Base-by-base conservation (phyloP, 2,329 filamentous ascomycete species). In the Orbilia javanica region DNA sequence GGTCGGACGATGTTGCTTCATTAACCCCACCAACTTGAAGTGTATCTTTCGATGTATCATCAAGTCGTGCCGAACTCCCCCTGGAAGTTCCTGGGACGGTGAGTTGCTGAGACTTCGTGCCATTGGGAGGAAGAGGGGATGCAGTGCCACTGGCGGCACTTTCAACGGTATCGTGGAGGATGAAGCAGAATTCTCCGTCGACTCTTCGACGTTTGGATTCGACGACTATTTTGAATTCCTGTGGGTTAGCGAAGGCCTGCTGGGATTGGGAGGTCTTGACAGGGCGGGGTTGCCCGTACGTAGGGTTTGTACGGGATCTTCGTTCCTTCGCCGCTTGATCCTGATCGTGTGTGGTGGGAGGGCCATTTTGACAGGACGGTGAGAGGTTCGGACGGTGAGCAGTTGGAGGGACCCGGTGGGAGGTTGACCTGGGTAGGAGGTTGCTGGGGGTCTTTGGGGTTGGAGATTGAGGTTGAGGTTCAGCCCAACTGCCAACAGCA, bases 321-420 rank as follows among this genome's bases (percentile, higher is more conserved):
- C 81, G 48, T 81, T 80, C 29, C 80, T 80, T 42, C 79, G 80
- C 34, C 81, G 81, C 74, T 81, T 81, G 75, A 81, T 81, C 13
- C 80, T 74, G 52, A 81, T 81, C 34, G 81, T 81, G 29, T 78
- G 79, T 18, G 81, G 81, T 18, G 81, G 80, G 68, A 84, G 84
- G 68, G 72, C 53, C 77, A 79, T 79, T 11, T 67, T n/a, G 36
- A 42, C 18, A 27, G 15, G 36, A 39, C 15, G 39, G n/a, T 42
- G 25, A 36, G 42, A 20, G 42, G 52, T 22, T 7, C 34, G 29
- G 36, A 20, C 50, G 18, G 11, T 39, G 50, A 20, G 36, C n/a
- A n/a, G 52, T 18, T 10, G 62, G 31, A 20, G 50, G 25, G 27
- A 27, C 20, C 6, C 20, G 62, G 10, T 15, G 44, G 5, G 36